Base-by-base conservation (phyloP, 495 filamentous ascomycete genomes). In the Daldinia vernicosa region DNA sequence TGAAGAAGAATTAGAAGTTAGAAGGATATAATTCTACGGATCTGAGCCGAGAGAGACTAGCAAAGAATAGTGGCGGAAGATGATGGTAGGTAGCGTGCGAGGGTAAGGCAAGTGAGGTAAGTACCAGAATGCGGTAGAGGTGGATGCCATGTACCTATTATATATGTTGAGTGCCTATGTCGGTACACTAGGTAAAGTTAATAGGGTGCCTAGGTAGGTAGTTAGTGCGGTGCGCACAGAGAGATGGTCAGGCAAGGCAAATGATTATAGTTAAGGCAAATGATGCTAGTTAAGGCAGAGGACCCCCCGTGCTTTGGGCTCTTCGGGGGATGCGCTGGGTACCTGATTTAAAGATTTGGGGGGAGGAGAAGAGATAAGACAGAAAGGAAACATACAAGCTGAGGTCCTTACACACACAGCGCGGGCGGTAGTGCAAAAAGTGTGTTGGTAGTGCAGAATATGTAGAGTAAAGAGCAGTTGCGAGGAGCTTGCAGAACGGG, bases 21-120 rank as follows among this genome's bases (percentile, higher is more conserved):
- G 43, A 68, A 72, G 70, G 62, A 73, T 73, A 73, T 69, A 73
- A 66, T 73, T 69, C 66, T 66, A 73, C 66, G 66, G 70, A 73
- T 69, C 70, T 58, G 17, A 59, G 37, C 66, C 70, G 70, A 73
- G 61, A 73, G 70, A 73, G 61, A 73, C 65, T 69, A 66, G 55
- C 65, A 69, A 67, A 60, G 24, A 69, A 69, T 66, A 69, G 56
- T 69, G 64, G 60, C 51, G 58, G 47, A 24, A 45, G 37, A 58
- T 43, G 60, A 59, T 68, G 32, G n/a, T n/a, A n/a, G 58, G 57
- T 50, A 26, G n/a, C 27, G 39, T 28, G 22, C 22, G 32, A 22
- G 15, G 26, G 27, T 54, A 54, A 28, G 17, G 9, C 6, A 57
- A 39, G 50, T 30, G 33, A 22, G 54, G 54, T 54, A 43, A 39